Base-by-base conservation (phyloP, 495 filamentous ascomycete genomes). In the Hypoxylon fuscum region DNA sequence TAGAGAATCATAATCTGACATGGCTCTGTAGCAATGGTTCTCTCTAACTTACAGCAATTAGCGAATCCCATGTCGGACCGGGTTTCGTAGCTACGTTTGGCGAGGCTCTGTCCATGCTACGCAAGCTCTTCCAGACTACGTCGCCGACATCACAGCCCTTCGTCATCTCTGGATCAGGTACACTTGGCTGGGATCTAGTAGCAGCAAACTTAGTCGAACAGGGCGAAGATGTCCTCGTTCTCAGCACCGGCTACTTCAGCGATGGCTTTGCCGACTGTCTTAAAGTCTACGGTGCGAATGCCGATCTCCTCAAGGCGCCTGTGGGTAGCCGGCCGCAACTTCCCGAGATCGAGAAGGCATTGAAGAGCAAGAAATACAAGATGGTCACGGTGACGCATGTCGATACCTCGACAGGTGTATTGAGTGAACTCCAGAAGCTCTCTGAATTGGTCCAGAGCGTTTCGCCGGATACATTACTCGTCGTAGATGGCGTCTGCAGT, bases 401-500 rank as follows among this genome's bases (percentile, higher is more conserved):
- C 55, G 95, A 98, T 69, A 98, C 95, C 18, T 96, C 92, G 5
- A 98, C 95, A 34, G 95, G 95, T 46, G 95, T 98, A 5, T 80
- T 98, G 44, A 92, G 87, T 68, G 95, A 98, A 61, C 82, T 98
- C 64, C 88, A 96, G 81, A 81, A 84, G 38, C 77, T 98, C 34
- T 86, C 92, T 12, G 89, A 90, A 72, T 75, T 96, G 14, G 90
- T 97, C 46, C 90, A 89, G 71, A 79, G 84, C 34, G 90, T 97
- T 63, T 94, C 90, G 66, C 95, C 95, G 0, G 85, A 96, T 22
- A 98, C 95, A 14, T 82, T 98, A 48, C 76, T 98, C 22, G 81
- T 97, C 35, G 94, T 97, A 47, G 95, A 98, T 73, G 95, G 93
- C 45, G 95, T 98, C 18, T 98, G 95, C 85, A 94, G 90, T 71